Base-by-base conservation (phyloP, 2,329 filamentous ascomycete species). In the Cladobotryum mycophilum region DNA sequence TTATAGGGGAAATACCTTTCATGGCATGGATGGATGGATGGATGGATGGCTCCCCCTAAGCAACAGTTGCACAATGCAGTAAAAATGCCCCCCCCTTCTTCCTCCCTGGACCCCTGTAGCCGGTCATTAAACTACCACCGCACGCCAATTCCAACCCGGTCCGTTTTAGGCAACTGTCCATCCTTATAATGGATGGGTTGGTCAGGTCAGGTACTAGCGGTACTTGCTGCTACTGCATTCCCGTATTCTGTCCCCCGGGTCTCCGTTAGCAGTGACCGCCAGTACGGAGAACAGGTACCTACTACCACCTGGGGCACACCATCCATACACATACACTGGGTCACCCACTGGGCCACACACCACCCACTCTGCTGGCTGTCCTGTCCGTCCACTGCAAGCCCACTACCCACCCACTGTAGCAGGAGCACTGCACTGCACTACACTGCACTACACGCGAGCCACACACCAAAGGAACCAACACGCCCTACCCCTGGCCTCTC, bases 121-220 rank as follows among this genome's bases (percentile, higher is more conserved):
- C 37, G 47, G 61, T 66, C 64, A 66, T 66, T 66, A 66, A 66
- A 66, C 64, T 66, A 64, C 61, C 59, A 62, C 56, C 61, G 55
- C 57, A 62, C 2, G 55, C 58, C 62, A 64, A 63, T 64, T 64
- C 62, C 62, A 63, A 54, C 53, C 59, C 60, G 56, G 55, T 55
- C 62, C 58, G 54, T 55, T 64, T 64, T 60, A 55, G 59, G 60
- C 54, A 61, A 60, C 59, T 53, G 59, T 56, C 59, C 56, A 58
- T 53, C 47, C 43, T 41, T 44, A 48, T 45, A 38, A 43, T 44
- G 44, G 18, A 41, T 15, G 25, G 25, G 25, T 30, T 30, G 25
- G 25, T 41, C 44, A 25, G 45, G 40, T 36, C 40, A 42, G 40
- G 40, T 42, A 42, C 40, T 30, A 7, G 17, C 40, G 40, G n/a